These are phyloP conservation scores for Acacia confusa DNA, from an alignment of 306 rosid species.

Conservation along the genomic window DNA sequence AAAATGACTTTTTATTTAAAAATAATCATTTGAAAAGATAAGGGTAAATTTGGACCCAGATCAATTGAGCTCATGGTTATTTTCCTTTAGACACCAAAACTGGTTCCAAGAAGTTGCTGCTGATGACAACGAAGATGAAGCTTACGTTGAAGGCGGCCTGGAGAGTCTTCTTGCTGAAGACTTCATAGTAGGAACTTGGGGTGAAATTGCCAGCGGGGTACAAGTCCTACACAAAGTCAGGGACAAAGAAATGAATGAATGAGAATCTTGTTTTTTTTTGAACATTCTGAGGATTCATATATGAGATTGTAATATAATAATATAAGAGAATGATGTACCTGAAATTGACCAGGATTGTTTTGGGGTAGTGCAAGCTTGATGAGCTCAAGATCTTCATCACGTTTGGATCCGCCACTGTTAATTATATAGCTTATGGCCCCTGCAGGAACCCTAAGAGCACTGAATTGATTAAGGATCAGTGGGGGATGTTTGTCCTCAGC, in stretches of 20 bases:
- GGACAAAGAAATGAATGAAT: not conserved
- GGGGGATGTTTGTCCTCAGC: no score
- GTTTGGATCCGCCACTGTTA: not conserved
- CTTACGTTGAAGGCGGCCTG: slow-evolving; percentile 37
- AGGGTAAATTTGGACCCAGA: no score
- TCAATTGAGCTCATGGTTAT: no score
- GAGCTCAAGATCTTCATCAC: not conserved
- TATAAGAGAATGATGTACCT: not conserved
- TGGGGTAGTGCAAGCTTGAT: not conserved
- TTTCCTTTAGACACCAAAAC: no score
- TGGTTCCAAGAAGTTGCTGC: no score
- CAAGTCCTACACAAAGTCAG: slow-evolving; percentile 18
- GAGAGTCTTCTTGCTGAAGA: slow-evolving; percentile 29
- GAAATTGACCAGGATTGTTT: not conserved
- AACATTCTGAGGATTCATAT: not conserved
- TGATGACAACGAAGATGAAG: no score
- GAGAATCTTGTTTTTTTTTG: not conserved
- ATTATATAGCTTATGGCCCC: not conserved
- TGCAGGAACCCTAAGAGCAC: not conserved
- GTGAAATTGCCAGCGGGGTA: not conserved
- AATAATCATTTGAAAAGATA: no score
- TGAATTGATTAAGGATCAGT: not conserved
- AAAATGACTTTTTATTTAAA: no score
- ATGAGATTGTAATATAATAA: no score
- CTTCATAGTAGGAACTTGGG: slow-evolving; percentile 26